Percentiles rank a stretch among this genome's conserved stretches.
These are phyloP conservation scores for Olyra latifolia DNA, from an alignment of 176 grass and related monocot genomes.

Conservation along the genomic window DNA sequence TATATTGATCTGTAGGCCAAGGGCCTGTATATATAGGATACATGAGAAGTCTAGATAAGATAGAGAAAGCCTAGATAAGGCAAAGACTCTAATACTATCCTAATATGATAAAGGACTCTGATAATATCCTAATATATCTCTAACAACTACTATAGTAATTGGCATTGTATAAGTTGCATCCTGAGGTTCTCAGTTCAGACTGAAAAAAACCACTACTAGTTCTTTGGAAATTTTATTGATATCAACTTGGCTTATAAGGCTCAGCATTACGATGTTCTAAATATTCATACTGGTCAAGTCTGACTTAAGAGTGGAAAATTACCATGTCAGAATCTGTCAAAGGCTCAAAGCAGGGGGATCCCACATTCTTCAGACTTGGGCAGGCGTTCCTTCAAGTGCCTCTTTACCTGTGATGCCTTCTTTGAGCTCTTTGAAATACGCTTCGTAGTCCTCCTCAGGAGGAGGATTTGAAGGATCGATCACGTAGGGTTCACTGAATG, in stretches of 20 bases:
- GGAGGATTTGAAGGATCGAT: constrained; percentile 84
- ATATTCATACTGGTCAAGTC: constrained; percentile 3
- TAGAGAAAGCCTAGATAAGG: too few species aligned
- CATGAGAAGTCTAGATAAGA: too few species aligned
- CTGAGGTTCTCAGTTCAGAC: neutral
- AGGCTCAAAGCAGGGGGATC: neutral
- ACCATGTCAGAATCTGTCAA: neutral
- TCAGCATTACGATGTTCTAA: neutral
- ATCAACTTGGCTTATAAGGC: constrained; percentile 8
- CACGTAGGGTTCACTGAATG: constrained; percentile 77
- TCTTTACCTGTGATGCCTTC: constrained; percentile 87
- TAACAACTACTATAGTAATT: neutral
- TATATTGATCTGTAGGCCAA: too few species aligned
- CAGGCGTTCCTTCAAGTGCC: constrained; percentile 67
- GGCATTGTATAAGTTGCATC: neutral
- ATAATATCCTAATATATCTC: too few species aligned
- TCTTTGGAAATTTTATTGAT: neutral
- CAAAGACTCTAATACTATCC: too few species aligned
- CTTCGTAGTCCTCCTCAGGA: constrained; percentile 78
- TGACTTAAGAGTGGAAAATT: neutral
- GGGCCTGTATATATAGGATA: too few species aligned
- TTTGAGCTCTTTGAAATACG: constrained; percentile 85
- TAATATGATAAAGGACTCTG: too few species aligned
- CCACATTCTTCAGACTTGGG: constrained; percentile 49
- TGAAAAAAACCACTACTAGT: neutral